Evolutionary conservation across 208 protist species (phyloP).

Genomic region (Wallacemonas sp.): DNA sequence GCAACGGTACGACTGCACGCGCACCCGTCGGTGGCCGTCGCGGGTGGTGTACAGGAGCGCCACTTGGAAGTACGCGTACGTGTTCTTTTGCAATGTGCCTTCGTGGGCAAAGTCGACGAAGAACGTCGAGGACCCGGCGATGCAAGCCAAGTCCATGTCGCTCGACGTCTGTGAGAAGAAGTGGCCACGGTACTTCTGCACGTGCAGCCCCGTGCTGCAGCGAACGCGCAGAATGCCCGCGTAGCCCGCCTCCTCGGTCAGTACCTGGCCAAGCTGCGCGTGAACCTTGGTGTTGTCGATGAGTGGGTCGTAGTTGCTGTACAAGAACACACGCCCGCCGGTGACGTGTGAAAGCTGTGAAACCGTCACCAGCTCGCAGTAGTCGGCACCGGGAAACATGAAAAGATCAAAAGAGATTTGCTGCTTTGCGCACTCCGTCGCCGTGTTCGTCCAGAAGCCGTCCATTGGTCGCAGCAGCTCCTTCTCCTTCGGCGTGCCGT

Average conservation of each 20-base stretch:
- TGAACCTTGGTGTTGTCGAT: conserved; percentile 66
- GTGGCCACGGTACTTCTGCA: conserved; percentile 86
- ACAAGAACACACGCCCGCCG: conserved; percentile 74
- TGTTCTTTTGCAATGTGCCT: conserved; percentile 58
- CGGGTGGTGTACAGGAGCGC: conserved; percentile 93
- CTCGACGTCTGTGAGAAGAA: conserved; percentile 76
- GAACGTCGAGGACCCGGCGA: conserved; percentile 78
- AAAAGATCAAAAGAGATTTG: conserved; percentile 91
- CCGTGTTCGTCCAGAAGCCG: conserved; percentile 83
- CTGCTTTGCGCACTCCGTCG: conserved; percentile 59
- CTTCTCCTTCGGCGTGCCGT: conserved; percentile 88
- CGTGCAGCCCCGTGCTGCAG: conserved; percentile 75
- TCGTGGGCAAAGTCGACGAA: conserved; percentile 93
- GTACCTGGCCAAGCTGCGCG: conserved; percentile 44
- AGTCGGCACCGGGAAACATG: conserved; percentile 65
- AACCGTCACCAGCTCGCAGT: conserved; percentile 87
- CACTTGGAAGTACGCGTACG: conserved; percentile 83
- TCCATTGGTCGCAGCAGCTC: conserved; percentile 77
- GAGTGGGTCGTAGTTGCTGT: conserved; percentile 70
- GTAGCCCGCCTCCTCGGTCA: conserved; percentile 86
- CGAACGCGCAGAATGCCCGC: conserved; percentile 91
- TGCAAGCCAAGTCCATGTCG: conserved; percentile 89
- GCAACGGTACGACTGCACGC: conserved; percentile 81
- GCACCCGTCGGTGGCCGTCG: conserved; percentile 83
- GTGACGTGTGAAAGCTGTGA: conserved; percentile 78